phyloP scores from a whole-genome alignment of 1,284 basidiomycete species.

The Phenoliferia sp. region DNA sequence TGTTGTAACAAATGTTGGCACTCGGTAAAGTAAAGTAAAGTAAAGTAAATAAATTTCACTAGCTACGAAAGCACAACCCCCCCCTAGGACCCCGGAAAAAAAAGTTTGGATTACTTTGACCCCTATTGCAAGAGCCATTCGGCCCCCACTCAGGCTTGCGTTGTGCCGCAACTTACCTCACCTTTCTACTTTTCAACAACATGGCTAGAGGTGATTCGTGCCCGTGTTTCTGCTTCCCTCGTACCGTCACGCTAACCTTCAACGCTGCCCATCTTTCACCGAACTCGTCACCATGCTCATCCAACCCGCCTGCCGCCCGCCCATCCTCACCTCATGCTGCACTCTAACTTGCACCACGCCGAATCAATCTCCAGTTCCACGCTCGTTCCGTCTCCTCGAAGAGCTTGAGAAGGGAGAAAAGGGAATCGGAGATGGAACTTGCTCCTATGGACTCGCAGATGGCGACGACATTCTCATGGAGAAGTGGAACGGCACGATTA shows the following conservation, averaged over 20 bases:
- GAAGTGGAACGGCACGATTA: slow-evolving; percentile 98
- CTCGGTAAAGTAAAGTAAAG: no score
- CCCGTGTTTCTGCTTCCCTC: not conserved
- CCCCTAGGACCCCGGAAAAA: no score
- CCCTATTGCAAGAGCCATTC: no score
- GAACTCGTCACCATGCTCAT: not conserved
- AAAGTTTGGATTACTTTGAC: no score
- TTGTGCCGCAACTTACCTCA: not conserved
- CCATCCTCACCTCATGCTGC: not conserved
- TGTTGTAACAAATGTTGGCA: not conserved
- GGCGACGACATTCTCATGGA: slow-evolving; percentile 88
- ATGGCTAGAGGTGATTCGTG: not conserved
- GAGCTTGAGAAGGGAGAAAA: slow-evolving; percentile 99
- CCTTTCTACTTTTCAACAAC: not conserved
- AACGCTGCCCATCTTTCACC: not conserved
- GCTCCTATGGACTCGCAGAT: slow-evolving; percentile 90
- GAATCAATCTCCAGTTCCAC: no score
- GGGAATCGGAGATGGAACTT: slow-evolving; percentile 92
- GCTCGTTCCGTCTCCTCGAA: slow-evolving; percentile 92
- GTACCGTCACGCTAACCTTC: not conserved
- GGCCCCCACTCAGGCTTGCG: no score
- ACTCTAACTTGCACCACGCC: no score
- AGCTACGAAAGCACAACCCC: no score
- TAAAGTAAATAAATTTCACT: no score
- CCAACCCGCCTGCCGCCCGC: not conserved